Evolutionary conservation across 768 basidiomycete species (phyloP), one percentile per base, ranked within the genome.

Genomic region (Hygrophorus pudorinus): DNA sequence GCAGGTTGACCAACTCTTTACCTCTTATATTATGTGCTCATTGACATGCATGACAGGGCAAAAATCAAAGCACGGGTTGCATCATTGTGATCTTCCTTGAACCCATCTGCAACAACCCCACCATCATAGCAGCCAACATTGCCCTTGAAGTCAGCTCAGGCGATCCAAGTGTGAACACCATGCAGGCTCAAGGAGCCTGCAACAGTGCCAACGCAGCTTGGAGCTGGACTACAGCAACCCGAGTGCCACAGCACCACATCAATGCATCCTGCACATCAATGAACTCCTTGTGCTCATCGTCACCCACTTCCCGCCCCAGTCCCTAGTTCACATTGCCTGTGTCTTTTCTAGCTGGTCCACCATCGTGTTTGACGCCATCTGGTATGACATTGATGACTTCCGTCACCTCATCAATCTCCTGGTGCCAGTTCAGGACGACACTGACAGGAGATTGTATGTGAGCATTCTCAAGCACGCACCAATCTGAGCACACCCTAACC

Each of bases 71-170:
- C 74, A 30, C 84, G 96, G 8, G 81, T 98, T 11, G 72, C 81
- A 1, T 99, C 48, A 73, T 77, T 43, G 73, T 91, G 24, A 84
- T 99, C 50, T 99, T 97, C 63, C 77, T 99, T 38, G 96, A 99
- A 66, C 92, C 90, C 1, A 65, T 88, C 44, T 98, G 94, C 68
- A 83, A 89, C 60, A 92, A 99, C 62, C 92, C 93, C 1, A 81
- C 76, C 1, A 76, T 94, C 50, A 92, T 99, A 47, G 93, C 96
- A 0, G 82, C 93, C 14, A 99, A 99, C 56, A 81, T 99, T 34
- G 91, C 88, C 6, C 73, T 98, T 48, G 99, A 99, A 66, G 92
- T 97, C 37, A 79, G 78, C 46, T 91, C 88, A 1, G 96, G 96
- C 14, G 96, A 99, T 66, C 96, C 96, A 0, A n/a, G n/a, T n/a